Evolutionary conservation across 164 flowering plant genomes (phyloP).

Genomic region (Malania oleifera): DNA sequence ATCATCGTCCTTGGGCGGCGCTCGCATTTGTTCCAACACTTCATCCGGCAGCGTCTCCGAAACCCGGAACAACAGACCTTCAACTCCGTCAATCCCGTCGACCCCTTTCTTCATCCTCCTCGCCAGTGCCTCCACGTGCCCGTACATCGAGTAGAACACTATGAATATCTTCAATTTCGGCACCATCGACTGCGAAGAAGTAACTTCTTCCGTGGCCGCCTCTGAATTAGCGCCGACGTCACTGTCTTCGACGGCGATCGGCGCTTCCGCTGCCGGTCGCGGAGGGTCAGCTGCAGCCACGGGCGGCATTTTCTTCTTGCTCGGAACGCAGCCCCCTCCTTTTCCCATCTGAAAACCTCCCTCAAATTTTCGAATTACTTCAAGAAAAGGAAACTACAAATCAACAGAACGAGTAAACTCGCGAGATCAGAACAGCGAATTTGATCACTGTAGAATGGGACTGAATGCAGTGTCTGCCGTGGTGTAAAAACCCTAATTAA

Average conservation of each 20-base stretch:
- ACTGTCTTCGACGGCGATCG: background rate
- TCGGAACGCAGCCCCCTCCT: constrained; percentile 84
- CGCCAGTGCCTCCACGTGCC: constrained; percentile 44
- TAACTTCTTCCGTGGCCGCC: background rate
- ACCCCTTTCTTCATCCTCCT: constrained; percentile 45
- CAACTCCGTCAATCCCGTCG: constrained; percentile 39
- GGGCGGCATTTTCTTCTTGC: constrained; percentile 43
- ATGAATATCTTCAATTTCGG: constrained; percentile 30
- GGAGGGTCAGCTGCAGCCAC: constrained; percentile 19
- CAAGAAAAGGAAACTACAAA: too few species aligned
- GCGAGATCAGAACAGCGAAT: too few species aligned
- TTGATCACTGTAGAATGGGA: too few species aligned
- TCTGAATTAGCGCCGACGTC: background rate
- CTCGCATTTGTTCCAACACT: constrained; percentile 40
- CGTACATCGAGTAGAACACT: constrained; percentile 54
- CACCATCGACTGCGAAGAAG: background rate
- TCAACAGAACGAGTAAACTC: too few species aligned
- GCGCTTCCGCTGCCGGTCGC: constrained; percentile 3
- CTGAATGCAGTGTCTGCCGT: too few species aligned
- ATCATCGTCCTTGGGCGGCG: constrained; percentile 29
- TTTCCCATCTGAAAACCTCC: constrained; percentile 47
- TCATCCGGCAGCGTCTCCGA: constrained; percentile 37
- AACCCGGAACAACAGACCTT: constrained; percentile 31
- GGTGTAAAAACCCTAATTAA: too few species aligned
- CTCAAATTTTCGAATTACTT: too few species aligned